Evolutionary conservation across 2,329 filamentous ascomycete genomes (phyloP).

Genomic region (Remersonia thermophila): DNA sequence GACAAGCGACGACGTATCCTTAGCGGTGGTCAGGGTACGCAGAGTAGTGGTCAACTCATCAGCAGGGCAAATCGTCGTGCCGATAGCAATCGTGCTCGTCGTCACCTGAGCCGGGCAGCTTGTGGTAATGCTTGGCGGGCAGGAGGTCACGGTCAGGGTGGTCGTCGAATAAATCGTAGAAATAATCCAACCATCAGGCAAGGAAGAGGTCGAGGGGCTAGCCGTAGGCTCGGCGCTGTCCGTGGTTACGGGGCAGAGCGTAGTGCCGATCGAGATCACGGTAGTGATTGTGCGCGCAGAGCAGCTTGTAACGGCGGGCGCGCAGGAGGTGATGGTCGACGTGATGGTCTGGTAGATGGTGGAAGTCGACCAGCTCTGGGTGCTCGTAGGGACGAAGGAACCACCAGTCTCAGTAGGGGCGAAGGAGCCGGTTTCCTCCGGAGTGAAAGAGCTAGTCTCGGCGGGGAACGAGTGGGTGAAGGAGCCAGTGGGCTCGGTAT

Average conservation of each 20-base stretch:
- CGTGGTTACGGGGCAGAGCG: slow-evolving; percentile 11
- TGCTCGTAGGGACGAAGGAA: slow-evolving; percentile 4
- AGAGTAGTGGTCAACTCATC: slow-evolving; percentile 4
- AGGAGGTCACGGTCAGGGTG: slow-evolving; percentile 8
- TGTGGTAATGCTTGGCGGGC: slow-evolving; percentile 9
- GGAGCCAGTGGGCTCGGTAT: too few species aligned
- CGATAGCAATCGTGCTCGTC: not conserved
- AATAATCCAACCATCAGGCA: not conserved
- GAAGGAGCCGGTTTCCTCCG: not conserved
- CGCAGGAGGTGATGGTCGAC: slow-evolving; percentile 20
- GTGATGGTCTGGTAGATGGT: slow-evolving; percentile 16
- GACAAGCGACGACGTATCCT: slow-evolving; percentile 3
- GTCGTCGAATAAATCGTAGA: not conserved
- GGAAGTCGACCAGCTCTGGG: slow-evolving; percentile 10
- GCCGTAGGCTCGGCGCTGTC: not conserved
- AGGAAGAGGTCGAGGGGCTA: not conserved
- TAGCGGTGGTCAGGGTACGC: slow-evolving; percentile 2
- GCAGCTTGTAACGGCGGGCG: slow-evolving; percentile 15
- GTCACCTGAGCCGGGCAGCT: slow-evolving; percentile 10
- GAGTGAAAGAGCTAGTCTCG: not conserved
- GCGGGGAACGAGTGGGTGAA: too few species aligned
- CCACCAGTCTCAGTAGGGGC: slow-evolving; percentile 1
- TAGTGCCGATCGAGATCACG: slow-evolving; percentile 9
- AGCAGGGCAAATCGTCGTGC: not conserved
- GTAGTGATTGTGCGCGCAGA: slow-evolving; percentile 10